Evolutionary conservation across 805 yeast genomes (phyloP), one percentile per base, ranked within the genome.

Genomic region (Debaryomyces maramus): DNA sequence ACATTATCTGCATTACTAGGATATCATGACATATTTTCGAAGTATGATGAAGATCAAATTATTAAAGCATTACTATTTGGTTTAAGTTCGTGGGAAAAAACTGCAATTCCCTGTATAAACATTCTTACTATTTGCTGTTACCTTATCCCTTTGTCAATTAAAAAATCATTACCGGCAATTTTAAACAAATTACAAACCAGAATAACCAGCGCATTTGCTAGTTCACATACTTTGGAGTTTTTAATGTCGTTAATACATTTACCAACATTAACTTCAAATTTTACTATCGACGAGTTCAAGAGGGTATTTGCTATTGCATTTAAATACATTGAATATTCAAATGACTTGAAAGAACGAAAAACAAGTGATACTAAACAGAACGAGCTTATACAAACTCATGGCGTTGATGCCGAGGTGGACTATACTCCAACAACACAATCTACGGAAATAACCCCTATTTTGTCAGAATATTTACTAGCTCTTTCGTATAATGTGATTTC

Each of bases 291-390:
- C 36, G 96, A 88, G 50, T 84, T 74, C 56, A 83, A 81, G 51
- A 70, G 89, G 34, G 87, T 88, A 2, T 86, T 88, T 65, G 96
- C 86, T 2, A 85, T 88, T 56, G 83, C 89, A 1, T 85, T 88
- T 65, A 82, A 83, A 50, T 83, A 81, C 50, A 83, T 88, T 39
- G 87, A 85, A 53, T 82, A 81, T 53, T 78, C 88, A 2, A 70
- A 75, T 37, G 89, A 85, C 48, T 54, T 60, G 40, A 48, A 65
- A 46, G 48, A 58, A 36, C 47, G 66, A 53, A 36, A 52, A 42
- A 19, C 58, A 19, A 36, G 45, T 24, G 44, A 43, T 31, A 39
- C 44, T 5, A 16, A 34, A 8, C 36, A 16, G 3, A 38, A 41
- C 9, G 40, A 20, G 2, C 30, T 42, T 5, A 34, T 55, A 4